Percentiles rank a stretch among this genome's conserved stretches.
Conservation (phyloP, 1,284 basidiomycete species). For the Rhodotorula sp. region DNA sequence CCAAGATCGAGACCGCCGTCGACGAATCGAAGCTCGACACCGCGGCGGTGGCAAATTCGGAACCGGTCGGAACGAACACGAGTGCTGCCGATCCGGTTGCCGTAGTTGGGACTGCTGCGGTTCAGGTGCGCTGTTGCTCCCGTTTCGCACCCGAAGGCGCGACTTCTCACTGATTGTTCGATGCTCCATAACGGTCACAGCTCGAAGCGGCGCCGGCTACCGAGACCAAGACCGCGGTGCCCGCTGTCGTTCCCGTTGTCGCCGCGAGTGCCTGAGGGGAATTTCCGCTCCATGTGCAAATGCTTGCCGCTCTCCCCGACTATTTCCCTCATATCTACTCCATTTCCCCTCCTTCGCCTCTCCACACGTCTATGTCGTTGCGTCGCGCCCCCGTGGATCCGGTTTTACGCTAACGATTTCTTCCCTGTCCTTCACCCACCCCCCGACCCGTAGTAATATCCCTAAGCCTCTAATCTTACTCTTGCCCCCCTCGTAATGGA, state of each 20-base stretch:
- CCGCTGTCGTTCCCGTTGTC: not conserved
- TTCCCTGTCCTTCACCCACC: no score
- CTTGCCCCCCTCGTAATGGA: no score
- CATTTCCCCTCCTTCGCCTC: not conserved
- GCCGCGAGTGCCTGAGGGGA: not conserved
- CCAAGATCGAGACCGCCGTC: slow-evolving; percentile 33
- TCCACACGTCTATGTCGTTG: no score
- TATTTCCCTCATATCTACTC: not conserved
- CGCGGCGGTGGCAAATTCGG: not conserved
- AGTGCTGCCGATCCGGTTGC: not conserved
- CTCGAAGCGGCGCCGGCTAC: slow-evolving; percentile 16
- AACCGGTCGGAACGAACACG: not conserved
- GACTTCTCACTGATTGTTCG: not conserved
- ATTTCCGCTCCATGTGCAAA: no score
- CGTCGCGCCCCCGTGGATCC: no score
- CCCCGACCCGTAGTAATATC: no score
- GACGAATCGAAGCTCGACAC: slow-evolving; percentile 25
- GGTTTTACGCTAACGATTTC: no score
- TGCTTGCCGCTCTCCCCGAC: not conserved
- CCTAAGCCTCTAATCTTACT: no score
- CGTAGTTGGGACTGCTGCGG: not conserved
- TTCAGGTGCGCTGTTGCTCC: not conserved
- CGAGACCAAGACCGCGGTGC: slow-evolving; percentile 8
- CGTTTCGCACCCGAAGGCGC: not conserved
- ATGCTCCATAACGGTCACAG: not conserved